Evolutionary conservation across 768 basidiomycete species (phyloP).

Genomic region (Lactarius hatsudake): DNA sequence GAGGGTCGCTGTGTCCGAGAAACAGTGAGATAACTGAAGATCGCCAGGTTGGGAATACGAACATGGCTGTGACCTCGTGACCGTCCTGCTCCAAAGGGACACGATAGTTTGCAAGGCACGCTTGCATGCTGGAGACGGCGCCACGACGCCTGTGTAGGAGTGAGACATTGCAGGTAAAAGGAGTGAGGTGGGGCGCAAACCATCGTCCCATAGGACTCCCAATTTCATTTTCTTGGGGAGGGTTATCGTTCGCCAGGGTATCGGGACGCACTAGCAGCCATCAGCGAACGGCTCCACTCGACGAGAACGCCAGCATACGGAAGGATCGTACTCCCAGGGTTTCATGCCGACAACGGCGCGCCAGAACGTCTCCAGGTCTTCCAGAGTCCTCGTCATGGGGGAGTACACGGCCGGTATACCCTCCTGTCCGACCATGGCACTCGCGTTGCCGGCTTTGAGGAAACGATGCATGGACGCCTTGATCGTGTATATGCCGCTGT

Average conservation of each 20-base stretch:
- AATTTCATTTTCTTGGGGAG: slow-evolving; percentile 20
- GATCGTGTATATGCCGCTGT: slow-evolving; percentile 61
- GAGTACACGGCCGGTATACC: slow-evolving; percentile 51
- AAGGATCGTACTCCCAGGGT: slow-evolving; percentile 67
- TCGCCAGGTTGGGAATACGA: slow-evolving; percentile 22
- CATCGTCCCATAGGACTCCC: slow-evolving; percentile 47
- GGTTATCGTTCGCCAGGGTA: slow-evolving; percentile 36
- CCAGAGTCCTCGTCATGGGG: slow-evolving; percentile 61
- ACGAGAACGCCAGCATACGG: slow-evolving; percentile 31
- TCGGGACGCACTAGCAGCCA: slow-evolving; percentile 32
- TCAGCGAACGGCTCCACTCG: background rate
- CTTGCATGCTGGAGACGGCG: slow-evolving; percentile 56
- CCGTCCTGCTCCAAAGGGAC: slow-evolving; percentile 44
- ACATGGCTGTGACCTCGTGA: slow-evolving; percentile 53
- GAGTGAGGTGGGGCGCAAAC: slow-evolving; percentile 35
- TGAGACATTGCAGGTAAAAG: background rate
- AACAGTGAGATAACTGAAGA: background rate
- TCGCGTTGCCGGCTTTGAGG: slow-evolving; percentile 46
- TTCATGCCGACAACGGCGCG: slow-evolving; percentile 55
- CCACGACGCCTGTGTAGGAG: slow-evolving; percentile 46
- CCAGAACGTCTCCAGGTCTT: slow-evolving; percentile 65
- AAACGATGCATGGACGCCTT: slow-evolving; percentile 59
- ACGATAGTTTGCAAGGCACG: slow-evolving; percentile 52
- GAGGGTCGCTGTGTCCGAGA: slow-evolving; percentile 37
- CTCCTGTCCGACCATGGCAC: slow-evolving; percentile 55